Evolutionary conservation across 1,284 basidiomycete species (phyloP), one percentile per base, ranked within the genome.

Genomic region (Moesziomyces sp.): DNA sequence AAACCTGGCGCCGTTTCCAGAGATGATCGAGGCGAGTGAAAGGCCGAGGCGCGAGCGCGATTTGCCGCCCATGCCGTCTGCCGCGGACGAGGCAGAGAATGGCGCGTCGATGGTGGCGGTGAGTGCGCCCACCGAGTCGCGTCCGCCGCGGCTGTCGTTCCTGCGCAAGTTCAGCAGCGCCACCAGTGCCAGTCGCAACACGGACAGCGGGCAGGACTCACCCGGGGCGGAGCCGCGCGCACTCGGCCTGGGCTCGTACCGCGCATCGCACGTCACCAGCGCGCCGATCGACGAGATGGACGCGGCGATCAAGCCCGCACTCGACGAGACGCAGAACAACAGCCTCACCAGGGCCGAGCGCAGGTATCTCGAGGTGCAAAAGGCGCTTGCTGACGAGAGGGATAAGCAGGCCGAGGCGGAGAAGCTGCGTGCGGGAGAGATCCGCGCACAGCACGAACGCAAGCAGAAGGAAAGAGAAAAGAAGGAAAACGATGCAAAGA

Each of bases 381-480:
- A 71, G 53, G 53, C 53, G 21, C 54, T 75, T n/a, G 52, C 58
- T 7, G 58, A 58, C 34, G 77, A 79, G 54, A 47, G 70, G 16
- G 65, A 76, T 46, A 68, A 51, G 45, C 77, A 79, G 57, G 70
- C 58, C 0, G 64, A 72, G 30, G 73, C 73, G 28, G 77, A 79
- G 26, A 58, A 58, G 44, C 3, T 54, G 21, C 35, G 77, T 3
- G 23, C 40, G 16, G 69, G 59, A 4, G 69, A 71, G 47, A 62
- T 59, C 18, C n/a, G 47, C 21, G 59, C 49, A 6, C 24, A 43
- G 14, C 48, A 58, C 3, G 62, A 47, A 21, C 52, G 62, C 16
- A 70, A 70, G 54, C 55, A 62, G 13, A 76, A 76, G 52, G 73
- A 74, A 44, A 46, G 61, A 23, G 55, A 66, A 46, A 74, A 46